phyloP scores from a whole-genome alignment of 2,329 filamentous ascomycete genomes.

The Xylariales sp. region DNA sequence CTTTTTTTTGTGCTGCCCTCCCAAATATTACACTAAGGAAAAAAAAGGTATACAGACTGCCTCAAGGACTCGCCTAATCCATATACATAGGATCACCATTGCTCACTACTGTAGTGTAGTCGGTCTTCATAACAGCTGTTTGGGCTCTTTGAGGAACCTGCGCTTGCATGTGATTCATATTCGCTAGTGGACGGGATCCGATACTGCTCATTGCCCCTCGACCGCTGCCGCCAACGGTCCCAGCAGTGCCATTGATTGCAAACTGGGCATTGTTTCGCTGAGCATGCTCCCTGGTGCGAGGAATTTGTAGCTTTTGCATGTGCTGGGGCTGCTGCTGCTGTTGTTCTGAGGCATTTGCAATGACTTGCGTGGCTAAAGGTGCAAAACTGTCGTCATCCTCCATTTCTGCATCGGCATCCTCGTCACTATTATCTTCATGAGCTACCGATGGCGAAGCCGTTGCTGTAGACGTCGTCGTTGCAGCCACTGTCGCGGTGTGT shows the following conservation, averaged over 20 bases:
- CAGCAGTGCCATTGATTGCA: constrained; percentile 37
- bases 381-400: constrained; percentile 54
- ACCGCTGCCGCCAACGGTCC: constrained; percentile 28
- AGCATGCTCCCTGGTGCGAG: constrained; percentile 32
- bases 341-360: constrained; percentile 31
- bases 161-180: constrained; percentile 37
- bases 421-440: constrained; percentile 42
- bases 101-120: constrained; percentile 39
- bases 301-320: constrained; percentile 37
- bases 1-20: too few species aligned
- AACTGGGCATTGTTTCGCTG: constrained; percentile 35
- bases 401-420: constrained; percentile 44
- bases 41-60: too few species aligned
- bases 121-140: constrained; percentile 14
- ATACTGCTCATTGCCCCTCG: too few species aligned
- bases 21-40: too few species aligned
- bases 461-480: constrained; percentile 24
- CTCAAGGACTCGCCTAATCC: too few species aligned
- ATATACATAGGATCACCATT: constrained; percentile 48
- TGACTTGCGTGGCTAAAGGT: too few species aligned
- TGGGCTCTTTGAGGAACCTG: constrained; percentile 21
- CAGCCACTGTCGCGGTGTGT: constrained; percentile 20
- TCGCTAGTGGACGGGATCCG: constrained; percentile 42
- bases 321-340: constrained; percentile 24
- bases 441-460: constrained; percentile 32